Percentiles rank a stretch among this genome's conserved stretches.
phyloP scores from a whole-genome alignment of 2,329 filamentous ascomycete species.

The Corynespora cassiicola region DNA sequence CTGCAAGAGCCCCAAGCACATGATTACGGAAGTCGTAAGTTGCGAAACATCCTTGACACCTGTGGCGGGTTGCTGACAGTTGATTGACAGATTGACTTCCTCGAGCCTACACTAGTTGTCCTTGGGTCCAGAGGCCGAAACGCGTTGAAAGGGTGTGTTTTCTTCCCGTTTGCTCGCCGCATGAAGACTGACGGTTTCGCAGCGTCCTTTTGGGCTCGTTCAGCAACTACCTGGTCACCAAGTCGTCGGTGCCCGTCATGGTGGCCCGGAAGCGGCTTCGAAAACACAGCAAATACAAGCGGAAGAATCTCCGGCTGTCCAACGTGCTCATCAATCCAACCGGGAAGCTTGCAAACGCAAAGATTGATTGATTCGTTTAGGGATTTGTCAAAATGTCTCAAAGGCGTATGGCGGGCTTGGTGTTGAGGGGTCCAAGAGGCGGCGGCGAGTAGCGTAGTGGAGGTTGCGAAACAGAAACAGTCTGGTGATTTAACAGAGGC shows the following conservation, averaged over 20 bases:
- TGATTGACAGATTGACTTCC: constrained; percentile 74
- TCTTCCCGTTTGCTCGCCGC: constrained; percentile 5
- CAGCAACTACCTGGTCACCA: constrained; percentile 95
- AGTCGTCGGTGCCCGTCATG: constrained; percentile 97
- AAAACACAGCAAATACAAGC: constrained; percentile 84
- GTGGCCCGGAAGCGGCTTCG: constrained; percentile 88
- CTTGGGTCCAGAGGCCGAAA: constrained; percentile 90
- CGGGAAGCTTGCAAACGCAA: constrained; percentile 72
- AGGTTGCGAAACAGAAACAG: constrained; percentile 39
- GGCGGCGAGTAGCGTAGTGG: constrained; percentile 18
- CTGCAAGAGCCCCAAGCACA: constrained; percentile 95
- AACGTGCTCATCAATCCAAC: constrained; percentile 81
- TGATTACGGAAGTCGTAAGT: constrained; percentile 87
- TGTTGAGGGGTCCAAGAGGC: constrained; percentile 8
- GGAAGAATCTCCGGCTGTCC: constrained; percentile 72
- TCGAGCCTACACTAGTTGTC: constrained; percentile 91
- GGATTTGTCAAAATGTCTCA: constrained; percentile 42
- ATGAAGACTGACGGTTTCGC: constrained; percentile 28
- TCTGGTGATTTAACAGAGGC: constrained; percentile 31
- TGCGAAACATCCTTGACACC: constrained; percentile 16
- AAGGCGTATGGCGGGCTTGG: constrained; percentile 17
- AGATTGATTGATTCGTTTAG: constrained; percentile 67
- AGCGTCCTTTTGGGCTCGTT: constrained; percentile 95
- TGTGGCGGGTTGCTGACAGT: constrained; percentile 27
- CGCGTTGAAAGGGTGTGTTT: constrained; percentile 84